These are phyloP conservation scores for Saccharomyces hybrid DNA, from an alignment of 1,139 yeast genomes.

Conservation along the genomic window DNA sequence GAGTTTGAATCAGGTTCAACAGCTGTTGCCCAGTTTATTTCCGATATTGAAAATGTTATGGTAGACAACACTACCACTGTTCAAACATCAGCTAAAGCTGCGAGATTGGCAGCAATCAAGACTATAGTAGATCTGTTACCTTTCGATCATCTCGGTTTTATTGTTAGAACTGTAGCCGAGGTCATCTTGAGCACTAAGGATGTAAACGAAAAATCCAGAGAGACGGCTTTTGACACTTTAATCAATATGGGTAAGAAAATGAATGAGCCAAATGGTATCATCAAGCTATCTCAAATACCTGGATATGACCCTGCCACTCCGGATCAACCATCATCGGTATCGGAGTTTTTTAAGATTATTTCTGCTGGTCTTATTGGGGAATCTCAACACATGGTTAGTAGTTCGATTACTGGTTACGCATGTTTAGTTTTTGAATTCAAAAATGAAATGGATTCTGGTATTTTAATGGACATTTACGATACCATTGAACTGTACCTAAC, in stretches of 20 bases:
- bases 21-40: constrained; percentile 44
- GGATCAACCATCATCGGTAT: constrained; percentile 50
- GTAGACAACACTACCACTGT: constrained; percentile 51
- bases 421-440: constrained; percentile 84
- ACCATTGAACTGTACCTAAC: constrained; percentile 87
- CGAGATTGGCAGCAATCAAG: constrained; percentile 63
- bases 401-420: constrained; percentile 85
- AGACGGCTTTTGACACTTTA: constrained; percentile 65
- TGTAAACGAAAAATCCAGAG: constrained; percentile 84
- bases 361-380: constrained; percentile 95
- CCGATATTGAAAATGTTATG: constrained; percentile 54
- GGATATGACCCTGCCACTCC: constrained; percentile 59
- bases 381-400: constrained; percentile 92
- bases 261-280: constrained; percentile 48
- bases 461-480: constrained; percentile 67
- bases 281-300: constrained; percentile 59
- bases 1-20: constrained; percentile 60
- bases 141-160: constrained; percentile 54
- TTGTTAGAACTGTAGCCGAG: constrained; percentile 79
- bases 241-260: constrained; percentile 76
- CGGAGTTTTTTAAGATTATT: constrained; percentile 85
- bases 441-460: constrained; percentile 46
- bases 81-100: constrained; percentile 71
- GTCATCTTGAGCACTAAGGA: constrained; percentile 86
- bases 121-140: constrained; percentile 58